Evolutionary conservation across 2,329 filamentous ascomycete genomes (phyloP).

Genomic region (Truncatella angustata): DNA sequence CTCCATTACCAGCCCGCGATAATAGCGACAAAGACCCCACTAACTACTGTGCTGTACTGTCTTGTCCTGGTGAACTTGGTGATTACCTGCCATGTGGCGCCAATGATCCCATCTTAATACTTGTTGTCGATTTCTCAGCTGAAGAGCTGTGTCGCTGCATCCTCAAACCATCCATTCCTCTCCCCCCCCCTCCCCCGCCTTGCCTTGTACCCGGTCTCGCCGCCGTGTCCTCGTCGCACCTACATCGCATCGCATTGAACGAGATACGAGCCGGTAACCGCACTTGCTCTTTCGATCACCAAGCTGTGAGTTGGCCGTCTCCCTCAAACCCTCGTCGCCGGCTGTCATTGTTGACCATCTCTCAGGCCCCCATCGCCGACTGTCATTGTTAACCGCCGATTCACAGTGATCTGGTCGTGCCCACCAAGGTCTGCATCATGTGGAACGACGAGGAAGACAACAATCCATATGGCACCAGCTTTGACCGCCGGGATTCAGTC

Average conservation of each 20-base stretch:
- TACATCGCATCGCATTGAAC: no score
- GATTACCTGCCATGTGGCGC: background rate
- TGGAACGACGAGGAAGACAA: constrained; percentile 97
- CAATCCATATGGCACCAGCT: constrained; percentile 90
- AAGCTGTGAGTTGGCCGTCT: background rate
- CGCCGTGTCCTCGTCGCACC: background rate
- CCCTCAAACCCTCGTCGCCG: background rate
- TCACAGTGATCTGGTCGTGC: background rate
- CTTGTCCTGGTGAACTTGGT: background rate
- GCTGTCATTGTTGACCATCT: background rate
- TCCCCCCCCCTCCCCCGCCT: constrained; percentile 4
- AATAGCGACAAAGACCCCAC: background rate
- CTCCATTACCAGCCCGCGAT: background rate
- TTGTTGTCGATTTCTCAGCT: background rate
- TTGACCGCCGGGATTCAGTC: constrained; percentile 81
- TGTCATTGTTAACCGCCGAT: background rate
- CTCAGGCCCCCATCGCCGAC: background rate
- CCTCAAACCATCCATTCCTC: no score
- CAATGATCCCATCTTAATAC: background rate
- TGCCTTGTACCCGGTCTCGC: background rate
- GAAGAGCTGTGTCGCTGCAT: background rate
- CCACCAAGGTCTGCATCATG: constrained; percentile 54
- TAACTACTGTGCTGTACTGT: no score
- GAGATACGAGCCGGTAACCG: no score
- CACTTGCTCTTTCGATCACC: background rate